Conservation (phyloP, 23 red algal species). For the Gracilaria gracilis region DNA sequence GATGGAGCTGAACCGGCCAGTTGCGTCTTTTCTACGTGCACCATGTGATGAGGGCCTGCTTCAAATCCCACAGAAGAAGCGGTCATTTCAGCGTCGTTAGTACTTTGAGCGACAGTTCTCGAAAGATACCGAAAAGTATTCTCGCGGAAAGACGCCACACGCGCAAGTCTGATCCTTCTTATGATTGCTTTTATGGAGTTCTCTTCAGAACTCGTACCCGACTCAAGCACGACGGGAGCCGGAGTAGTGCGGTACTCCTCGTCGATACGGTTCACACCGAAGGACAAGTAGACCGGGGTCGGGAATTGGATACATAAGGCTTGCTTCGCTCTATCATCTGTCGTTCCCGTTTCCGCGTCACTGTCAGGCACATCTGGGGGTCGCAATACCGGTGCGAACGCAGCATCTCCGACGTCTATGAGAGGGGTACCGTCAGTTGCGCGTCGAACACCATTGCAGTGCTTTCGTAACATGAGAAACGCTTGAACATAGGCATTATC, state of each 20-base stretch:
- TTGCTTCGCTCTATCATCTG: constrained; percentile 20
- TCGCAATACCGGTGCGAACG: constrained; percentile 55
- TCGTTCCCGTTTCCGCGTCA: constrained; percentile 3
- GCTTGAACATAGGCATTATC: constrained; percentile 62
- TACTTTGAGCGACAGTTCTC: constrained; percentile 5
- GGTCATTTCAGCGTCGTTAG: constrained; percentile 28
- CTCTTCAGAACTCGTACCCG: constrained; percentile 18
- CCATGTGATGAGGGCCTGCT: constrained; percentile 50
- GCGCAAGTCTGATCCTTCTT: constrained; percentile 51
- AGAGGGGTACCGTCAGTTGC: constrained; percentile 43
- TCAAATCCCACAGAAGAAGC: constrained; percentile 41
- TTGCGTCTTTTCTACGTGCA: constrained; percentile 50
- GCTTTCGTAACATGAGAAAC: constrained; percentile 51
- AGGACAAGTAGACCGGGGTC: constrained; percentile 25
- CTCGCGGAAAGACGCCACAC: constrained; percentile 55
- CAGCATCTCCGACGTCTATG: constrained; percentile 78
- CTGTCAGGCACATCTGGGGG: constrained; percentile 3
- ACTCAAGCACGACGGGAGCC: constrained; percentile 58
- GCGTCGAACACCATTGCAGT: constrained; percentile 48
- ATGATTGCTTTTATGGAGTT: constrained; percentile 43
- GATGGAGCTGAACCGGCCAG: constrained; percentile 30
- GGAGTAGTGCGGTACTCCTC: constrained; percentile 28
- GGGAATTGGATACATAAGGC: constrained; percentile 37
- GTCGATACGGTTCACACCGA: constrained; percentile 47
- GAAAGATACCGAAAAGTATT: constrained; percentile 45